Percentiles rank a stretch among this genome's conserved stretches.
phyloP scores from a whole-genome alignment of 352 stramenopile genomes.

The Pythium folliculosum region DNA sequence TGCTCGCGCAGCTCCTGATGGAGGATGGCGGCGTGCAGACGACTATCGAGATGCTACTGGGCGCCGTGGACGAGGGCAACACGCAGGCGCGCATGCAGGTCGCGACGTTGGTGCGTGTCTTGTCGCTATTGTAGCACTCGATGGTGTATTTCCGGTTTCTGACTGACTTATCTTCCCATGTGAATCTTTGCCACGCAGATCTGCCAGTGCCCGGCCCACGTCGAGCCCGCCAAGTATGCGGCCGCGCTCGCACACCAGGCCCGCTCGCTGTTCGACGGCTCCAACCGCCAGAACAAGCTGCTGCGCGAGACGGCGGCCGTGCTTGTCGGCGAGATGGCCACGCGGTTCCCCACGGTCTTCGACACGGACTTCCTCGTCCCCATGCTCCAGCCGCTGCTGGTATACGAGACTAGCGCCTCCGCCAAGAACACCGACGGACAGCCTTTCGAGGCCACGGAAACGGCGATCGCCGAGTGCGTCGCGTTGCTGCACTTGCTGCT shows the following conservation, averaged over 20 bases:
- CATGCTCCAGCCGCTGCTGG: constrained; percentile 64
- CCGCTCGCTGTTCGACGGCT: constrained; percentile 44
- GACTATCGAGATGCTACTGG: constrained; percentile 83
- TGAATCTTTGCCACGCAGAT: constrained; percentile 41
- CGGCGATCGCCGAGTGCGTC: constrained; percentile 52
- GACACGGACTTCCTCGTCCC: constrained; percentile 53
- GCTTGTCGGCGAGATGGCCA: constrained; percentile 55
- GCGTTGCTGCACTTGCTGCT: constrained; percentile 57
- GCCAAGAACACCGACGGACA: not conserved
- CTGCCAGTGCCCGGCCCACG: constrained; percentile 57
- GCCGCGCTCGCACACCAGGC: constrained; percentile 57
- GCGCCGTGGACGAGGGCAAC: constrained; percentile 78
- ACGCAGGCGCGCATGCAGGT: constrained; percentile 85
- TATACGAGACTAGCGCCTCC: constrained; percentile 42
- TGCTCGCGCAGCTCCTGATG: constrained; percentile 67
- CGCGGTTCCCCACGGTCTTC: constrained; percentile 43
- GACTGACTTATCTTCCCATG: too few species aligned
- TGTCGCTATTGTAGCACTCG: too few species aligned
- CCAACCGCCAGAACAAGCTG: constrained; percentile 66
- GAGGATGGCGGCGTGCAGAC: constrained; percentile 71
- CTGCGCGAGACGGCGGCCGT: constrained; percentile 72
- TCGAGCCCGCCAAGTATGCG: constrained; percentile 48
- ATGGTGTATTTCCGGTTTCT: too few species aligned
- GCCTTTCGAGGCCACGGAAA: constrained; percentile 31
- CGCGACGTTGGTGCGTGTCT: constrained; percentile 58